A percentile compares a stretch with the other conserved stretches of the same genome.
Conservation (phyloP, 345 rosid genomes). For the Eucalyptus erythrocorys region DNA sequence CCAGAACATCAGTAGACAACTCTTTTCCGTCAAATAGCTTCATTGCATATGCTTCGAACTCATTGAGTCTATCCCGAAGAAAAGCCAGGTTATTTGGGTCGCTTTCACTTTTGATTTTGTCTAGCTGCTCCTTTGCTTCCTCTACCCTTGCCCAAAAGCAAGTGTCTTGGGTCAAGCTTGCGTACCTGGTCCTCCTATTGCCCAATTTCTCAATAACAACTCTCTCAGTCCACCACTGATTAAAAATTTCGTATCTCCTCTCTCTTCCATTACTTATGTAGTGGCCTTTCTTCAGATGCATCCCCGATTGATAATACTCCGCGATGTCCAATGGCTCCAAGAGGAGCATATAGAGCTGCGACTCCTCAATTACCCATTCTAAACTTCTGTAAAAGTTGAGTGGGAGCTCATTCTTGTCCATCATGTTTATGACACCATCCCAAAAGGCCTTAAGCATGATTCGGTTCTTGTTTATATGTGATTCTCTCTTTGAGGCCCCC, state of each 20-base stretch:
- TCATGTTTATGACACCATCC: constrained; percentile 51
- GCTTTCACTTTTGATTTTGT: constrained; percentile 22
- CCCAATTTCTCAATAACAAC: background rate
- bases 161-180: constrained; percentile 71
- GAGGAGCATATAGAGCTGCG: constrained; percentile 64
- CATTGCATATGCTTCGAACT: constrained; percentile 27
- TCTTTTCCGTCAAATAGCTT: constrained; percentile 34
- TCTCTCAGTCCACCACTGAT: constrained; percentile 50
- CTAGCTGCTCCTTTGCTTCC: constrained; percentile 61
- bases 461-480: constrained; percentile 43
- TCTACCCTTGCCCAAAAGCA: constrained; percentile 90
- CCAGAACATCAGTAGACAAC: constrained; percentile 59
- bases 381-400: constrained; percentile 38
- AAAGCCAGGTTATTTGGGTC: background rate
- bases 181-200: constrained; percentile 28
- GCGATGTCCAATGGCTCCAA: constrained; percentile 92
- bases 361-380: constrained; percentile 52
- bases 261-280: constrained; percentile 49
- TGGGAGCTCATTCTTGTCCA: constrained; percentile 57
- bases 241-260: constrained; percentile 56
- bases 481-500: constrained; percentile 28
- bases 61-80: constrained; percentile 15
- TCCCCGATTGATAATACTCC: constrained; percentile 29
- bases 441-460: constrained; percentile 57
- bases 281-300: constrained; percentile 15